phyloP scores from a whole-genome alignment of 805 yeast species.

The Brettanomyces naardenensis region DNA sequence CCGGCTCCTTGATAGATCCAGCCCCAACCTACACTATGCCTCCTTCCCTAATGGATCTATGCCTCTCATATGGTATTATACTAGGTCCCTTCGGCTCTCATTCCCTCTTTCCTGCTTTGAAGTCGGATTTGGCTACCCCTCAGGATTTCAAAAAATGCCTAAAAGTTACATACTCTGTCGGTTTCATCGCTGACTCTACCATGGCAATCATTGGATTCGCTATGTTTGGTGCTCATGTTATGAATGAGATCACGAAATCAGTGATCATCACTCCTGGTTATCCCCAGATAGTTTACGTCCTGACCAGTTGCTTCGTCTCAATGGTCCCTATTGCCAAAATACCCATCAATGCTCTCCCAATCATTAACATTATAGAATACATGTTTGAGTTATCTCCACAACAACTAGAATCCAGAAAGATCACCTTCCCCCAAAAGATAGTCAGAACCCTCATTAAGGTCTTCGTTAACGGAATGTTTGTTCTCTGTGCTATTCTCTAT shows the following conservation, averaged over 20 bases:
- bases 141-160: constrained; percentile 45
- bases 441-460: constrained; percentile 28
- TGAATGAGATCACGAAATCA: constrained; percentile 74
- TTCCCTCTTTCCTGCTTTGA: constrained; percentile 72
- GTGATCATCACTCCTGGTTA: constrained; percentile 59
- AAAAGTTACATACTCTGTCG: constrained; percentile 47
- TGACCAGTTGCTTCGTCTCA: constrained; percentile 63
- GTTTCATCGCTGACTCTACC: constrained; percentile 48
- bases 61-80: constrained; percentile 53
- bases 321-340: constrained; percentile 80
- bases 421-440: constrained; percentile 8
- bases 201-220: constrained; percentile 63
- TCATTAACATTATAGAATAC: constrained; percentile 66
- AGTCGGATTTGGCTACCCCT: constrained; percentile 70
- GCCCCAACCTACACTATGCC: constrained; percentile 39
- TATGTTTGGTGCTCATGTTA: constrained; percentile 68
- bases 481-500: constrained; percentile 57
- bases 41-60: constrained; percentile 27
- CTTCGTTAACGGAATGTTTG: constrained; percentile 54
- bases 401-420: constrained; percentile 12
- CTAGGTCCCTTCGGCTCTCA: constrained; percentile 84
- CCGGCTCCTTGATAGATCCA: constrained; percentile 48
- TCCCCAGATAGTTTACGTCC: constrained; percentile 49
- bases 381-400: constrained; percentile 24
- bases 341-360: constrained; percentile 81